phyloP scores from a whole-genome alignment of 345 rosid species.

The Camelina sativa region DNA sequence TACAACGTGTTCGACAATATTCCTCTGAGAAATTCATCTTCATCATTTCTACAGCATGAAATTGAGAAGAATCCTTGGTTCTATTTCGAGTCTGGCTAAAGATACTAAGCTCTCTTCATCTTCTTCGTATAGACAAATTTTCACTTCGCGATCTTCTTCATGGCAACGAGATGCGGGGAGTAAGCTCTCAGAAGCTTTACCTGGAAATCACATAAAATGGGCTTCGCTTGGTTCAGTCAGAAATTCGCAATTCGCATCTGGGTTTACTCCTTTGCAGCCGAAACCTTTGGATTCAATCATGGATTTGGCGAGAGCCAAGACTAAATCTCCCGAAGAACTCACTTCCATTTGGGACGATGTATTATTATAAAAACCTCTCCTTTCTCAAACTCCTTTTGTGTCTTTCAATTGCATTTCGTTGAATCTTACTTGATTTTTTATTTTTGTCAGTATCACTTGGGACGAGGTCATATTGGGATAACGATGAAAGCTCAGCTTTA shows the following conservation, averaged over 20 bases:
- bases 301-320: conserved; percentile 75
- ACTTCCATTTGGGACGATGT: conserved; percentile 91
- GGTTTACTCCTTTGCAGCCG: conserved; percentile 78
- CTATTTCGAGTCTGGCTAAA: conserved; percentile 17
- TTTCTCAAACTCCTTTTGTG: neutral
- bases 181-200: conserved; percentile 46
- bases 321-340: conserved; percentile 74
- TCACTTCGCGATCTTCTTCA: conserved; percentile 36
- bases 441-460: conserved; percentile 73
- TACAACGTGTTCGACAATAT: conserved; percentile 34
- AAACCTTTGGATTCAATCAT: conserved; percentile 88
- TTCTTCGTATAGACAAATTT: conserved; percentile 34
- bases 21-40: conserved; percentile 20
- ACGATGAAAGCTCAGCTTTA: conserved; percentile 78
- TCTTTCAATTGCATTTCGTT: conserved; percentile 10
- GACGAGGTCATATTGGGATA: conserved; percentile 85
- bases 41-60: conserved; percentile 18
- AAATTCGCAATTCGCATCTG: conserved; percentile 77
- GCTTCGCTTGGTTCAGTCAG: conserved; percentile 70
- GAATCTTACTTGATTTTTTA: conserved; percentile 18
- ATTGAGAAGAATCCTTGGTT: conserved; percentile 36
- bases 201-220: conserved; percentile 61
- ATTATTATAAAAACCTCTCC: neutral
- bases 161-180: conserved; percentile 27
- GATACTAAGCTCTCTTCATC: conserved; percentile 21